Evolutionary conservation across 495 filamentous ascomycete species (phyloP), one percentile per base, ranked within the genome.

Genomic region (Penicillium flavigenum): DNA sequence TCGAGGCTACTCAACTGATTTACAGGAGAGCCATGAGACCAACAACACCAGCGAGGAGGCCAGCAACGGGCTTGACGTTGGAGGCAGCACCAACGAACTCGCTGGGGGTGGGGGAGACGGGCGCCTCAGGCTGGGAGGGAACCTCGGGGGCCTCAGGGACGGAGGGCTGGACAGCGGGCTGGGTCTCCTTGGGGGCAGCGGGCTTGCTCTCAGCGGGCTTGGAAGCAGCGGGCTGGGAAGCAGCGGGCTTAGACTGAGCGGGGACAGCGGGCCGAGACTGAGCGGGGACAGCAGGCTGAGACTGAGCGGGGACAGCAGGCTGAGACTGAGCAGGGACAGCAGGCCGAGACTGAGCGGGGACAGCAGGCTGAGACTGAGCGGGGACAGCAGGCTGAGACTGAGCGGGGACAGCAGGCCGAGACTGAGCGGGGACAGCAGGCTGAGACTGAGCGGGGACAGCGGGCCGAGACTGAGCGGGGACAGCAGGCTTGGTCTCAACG

Each of bases 1-100:
- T 57, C 51, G 46, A 32, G 34, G 19, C 7, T 51, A 27, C 55
- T 54, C 54, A 56, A 57, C 56, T 56, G 47, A 56, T 69, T 69
- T 74, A 77, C 56, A 77, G 67, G 46, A 77, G 57, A 59, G 67
- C 70, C 71, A 77, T 74, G 57, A 73, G 24, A 26, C 64, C 72
- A 64, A 75, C 68, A 44, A 77, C 51, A 61, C 66, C 74, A 57
- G 69, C 68, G 51, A 76, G 64, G 56, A 77, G 50, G 44, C 74
- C 71, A 51, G 54, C 69, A 39, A 68, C 62, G 51, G 74, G 74
- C 68, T 72, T 64, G 57, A 69, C 55, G 60, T 24, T 68, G 54
- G 65, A 63, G 43, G 69, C 74, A 61, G 69, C 72, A 54, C 72
- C 74, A 31, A 59, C 64, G 68, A 74, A 72, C 59, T 56, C 47